These are phyloP conservation scores for Acer yangbiense DNA, from an alignment of 345 rosid genomes.

Conservation along the genomic window DNA sequence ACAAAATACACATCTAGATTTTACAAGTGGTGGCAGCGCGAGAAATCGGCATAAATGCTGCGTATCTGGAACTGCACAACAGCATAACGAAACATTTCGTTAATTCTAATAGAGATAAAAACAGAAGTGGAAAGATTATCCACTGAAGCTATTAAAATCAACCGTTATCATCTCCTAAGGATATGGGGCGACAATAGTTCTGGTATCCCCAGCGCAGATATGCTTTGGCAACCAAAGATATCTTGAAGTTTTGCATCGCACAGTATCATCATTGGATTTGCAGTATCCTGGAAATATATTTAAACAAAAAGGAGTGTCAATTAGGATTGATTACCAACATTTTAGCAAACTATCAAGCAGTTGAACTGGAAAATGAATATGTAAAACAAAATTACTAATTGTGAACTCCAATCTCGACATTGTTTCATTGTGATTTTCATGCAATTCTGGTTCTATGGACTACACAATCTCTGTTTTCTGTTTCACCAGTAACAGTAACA, in stretches of 20 bases:
- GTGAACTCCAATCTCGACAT: not conserved
- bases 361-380: not conserved
- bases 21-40: not conserved
- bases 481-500: too few relatives aligned
- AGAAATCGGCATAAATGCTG: not conserved
- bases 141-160: not conserved
- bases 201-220: constrained; percentile 73
- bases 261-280: constrained; percentile 65
- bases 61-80: not conserved
- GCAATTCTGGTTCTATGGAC: not conserved
- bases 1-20: not conserved
- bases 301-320: not conserved
- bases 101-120: not conserved
- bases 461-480: not conserved
- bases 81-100: not conserved
- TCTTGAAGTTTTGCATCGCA: constrained; percentile 73
- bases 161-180: not conserved
- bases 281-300: constrained; percentile 3
- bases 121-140: not conserved
- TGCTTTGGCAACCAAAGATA: constrained; percentile 82
- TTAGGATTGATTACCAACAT: not conserved
- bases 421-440: not conserved
- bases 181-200: constrained; percentile 47
- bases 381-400: not conserved
- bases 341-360: constrained; percentile 2